phyloP scores from a whole-genome alignment of 148 eudicot genomes.

The Chenopodium album region DNA sequence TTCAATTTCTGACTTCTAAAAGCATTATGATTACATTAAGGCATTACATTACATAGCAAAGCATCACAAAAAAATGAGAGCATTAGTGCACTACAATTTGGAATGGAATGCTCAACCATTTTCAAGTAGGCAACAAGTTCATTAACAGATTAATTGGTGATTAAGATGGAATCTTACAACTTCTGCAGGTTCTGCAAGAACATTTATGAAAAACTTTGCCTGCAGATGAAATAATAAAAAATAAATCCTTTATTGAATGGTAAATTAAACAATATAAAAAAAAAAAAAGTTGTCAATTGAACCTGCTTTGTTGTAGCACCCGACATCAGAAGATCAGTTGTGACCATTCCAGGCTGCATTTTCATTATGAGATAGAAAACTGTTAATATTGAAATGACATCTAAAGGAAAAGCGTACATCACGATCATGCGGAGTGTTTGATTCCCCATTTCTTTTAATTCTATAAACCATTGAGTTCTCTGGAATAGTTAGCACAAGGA shows the following conservation, averaged over 20 bases:
- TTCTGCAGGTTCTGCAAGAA: slow-evolving; percentile 95
- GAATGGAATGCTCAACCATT: not conserved
- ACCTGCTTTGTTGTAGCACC: slow-evolving; percentile 98
- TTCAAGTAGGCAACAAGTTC: not conserved
- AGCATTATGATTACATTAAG: not conserved
- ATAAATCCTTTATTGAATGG: not conserved
- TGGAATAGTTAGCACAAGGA: not conserved
- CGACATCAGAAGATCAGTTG: slow-evolving; percentile 96
- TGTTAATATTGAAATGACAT: not conserved
- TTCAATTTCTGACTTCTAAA: not conserved
- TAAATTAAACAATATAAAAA: not conserved
- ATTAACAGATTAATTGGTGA: not conserved
- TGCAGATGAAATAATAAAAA: slow-evolving; percentile 35
- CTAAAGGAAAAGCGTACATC: not conserved
- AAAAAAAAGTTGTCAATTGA: not conserved
- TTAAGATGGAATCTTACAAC: slow-evolving; percentile 46
- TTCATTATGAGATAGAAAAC: slow-evolving; percentile 1
- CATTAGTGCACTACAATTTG: not conserved
- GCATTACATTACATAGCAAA: not conserved
- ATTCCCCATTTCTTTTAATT: not conserved
- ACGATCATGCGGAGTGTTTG: not conserved
- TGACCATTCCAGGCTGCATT: slow-evolving; percentile 95
- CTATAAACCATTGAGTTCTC: not conserved
- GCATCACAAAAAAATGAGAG: not conserved
- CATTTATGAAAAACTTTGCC: slow-evolving; percentile 98